Evolutionary conservation across 2,329 filamentous ascomycete species (phyloP).

Genomic region (Pseudogymnoascus sp.): DNA sequence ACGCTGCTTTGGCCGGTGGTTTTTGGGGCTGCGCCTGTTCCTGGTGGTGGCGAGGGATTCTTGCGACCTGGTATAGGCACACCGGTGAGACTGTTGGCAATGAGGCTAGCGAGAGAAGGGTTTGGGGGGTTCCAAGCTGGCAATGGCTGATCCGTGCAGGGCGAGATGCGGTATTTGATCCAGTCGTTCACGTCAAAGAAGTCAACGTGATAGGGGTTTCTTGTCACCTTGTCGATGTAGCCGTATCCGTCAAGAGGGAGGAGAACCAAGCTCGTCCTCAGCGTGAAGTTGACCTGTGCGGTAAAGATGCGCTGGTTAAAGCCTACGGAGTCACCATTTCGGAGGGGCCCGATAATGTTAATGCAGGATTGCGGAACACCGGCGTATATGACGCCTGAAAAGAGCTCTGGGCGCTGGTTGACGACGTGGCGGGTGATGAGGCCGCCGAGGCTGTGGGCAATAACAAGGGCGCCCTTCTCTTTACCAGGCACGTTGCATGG

Average conservation of each 20-base stretch:
- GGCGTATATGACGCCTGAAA: conserved; percentile 77
- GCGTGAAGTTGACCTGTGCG: conserved; percentile 86
- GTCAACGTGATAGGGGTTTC: conserved; percentile 72
- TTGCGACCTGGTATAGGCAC: conserved; percentile 22
- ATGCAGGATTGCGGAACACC: conserved; percentile 80
- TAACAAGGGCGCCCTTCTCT: conserved; percentile 65
- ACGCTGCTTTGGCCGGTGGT: background rate
- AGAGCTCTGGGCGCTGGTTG: conserved; percentile 76
- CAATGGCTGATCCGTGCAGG: conserved; percentile 61
- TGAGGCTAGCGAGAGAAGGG: conserved; percentile 25
- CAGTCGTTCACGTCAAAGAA: conserved; percentile 77
- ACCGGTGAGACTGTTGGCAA: conserved; percentile 29
- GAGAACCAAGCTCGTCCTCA: conserved; percentile 77
- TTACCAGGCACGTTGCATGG: conserved; percentile 61
- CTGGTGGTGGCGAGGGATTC: conserved; percentile 16
- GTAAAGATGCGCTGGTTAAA: conserved; percentile 85
- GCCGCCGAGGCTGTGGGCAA: conserved; percentile 82
- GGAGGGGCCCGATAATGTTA: conserved; percentile 82
- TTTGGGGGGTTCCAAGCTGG: conserved; percentile 44
- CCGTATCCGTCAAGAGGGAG: conserved; percentile 67
- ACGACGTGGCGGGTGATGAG: conserved; percentile 83
- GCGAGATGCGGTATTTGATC: conserved; percentile 70
- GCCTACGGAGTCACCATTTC: conserved; percentile 87
- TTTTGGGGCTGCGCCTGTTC: background rate
- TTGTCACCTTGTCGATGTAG: conserved; percentile 64